Evolutionary conservation across 2,329 filamentous ascomycete species (phyloP).

Genomic region (Alternaria gaisen): DNA sequence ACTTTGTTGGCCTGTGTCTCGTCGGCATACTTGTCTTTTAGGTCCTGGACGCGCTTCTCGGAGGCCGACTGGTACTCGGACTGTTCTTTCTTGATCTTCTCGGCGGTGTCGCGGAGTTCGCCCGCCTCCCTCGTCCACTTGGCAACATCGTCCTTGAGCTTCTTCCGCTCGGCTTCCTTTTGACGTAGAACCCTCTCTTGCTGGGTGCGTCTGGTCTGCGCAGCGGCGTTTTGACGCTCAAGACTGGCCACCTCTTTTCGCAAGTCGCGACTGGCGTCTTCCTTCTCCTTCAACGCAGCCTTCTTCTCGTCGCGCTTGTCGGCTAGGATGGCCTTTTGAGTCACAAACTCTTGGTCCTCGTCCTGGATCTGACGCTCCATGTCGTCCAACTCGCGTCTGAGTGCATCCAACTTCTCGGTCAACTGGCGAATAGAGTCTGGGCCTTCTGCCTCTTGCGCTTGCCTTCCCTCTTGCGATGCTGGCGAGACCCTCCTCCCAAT

Average conservation of each 20-base stretch:
- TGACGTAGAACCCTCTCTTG: slow-evolving; percentile 77
- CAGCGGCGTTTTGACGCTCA: slow-evolving; percentile 81
- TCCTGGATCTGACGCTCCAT: slow-evolving; percentile 73
- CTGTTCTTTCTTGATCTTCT: slow-evolving; percentile 56
- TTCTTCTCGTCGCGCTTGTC: slow-evolving; percentile 82
- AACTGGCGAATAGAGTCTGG: slow-evolving; percentile 71
- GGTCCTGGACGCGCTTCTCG: slow-evolving; percentile 52
- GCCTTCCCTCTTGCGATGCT: slow-evolving; percentile 59
- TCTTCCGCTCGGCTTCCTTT: slow-evolving; percentile 73
- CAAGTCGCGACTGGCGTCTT: slow-evolving; percentile 85
- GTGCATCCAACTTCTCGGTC: slow-evolving; percentile 79
- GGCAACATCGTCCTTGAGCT: slow-evolving; percentile 73
- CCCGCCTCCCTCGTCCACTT: slow-evolving; percentile 73
- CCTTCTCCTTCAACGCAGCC: slow-evolving; percentile 83
- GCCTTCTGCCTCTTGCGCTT: slow-evolving; percentile 51
- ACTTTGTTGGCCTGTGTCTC: slow-evolving; percentile 62
- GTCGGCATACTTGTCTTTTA: slow-evolving; percentile 53
- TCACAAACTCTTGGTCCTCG: slow-evolving; percentile 62
- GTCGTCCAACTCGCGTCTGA: slow-evolving; percentile 85
- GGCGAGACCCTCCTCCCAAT: slow-evolving; percentile 80
- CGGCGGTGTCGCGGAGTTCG: slow-evolving; percentile 63
- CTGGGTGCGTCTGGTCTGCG: slow-evolving; percentile 79
- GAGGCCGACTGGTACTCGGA: slow-evolving; percentile 44
- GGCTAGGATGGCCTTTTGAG: slow-evolving; percentile 62
- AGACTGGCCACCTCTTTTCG: slow-evolving; percentile 81